Evolutionary conservation across 345 rosid genomes (phyloP).

Genomic region (Citrus australasica): DNA sequence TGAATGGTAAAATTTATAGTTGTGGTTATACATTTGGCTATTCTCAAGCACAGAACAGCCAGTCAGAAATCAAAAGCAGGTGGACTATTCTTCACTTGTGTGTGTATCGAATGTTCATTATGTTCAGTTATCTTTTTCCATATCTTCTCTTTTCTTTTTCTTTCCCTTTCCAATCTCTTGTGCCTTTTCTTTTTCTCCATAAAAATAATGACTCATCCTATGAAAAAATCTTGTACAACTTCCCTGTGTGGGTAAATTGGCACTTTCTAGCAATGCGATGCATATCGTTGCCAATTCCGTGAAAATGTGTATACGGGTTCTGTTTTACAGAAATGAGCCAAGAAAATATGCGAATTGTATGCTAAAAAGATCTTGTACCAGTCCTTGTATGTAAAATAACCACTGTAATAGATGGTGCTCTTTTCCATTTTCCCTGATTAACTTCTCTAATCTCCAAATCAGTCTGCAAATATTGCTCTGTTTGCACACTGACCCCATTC

Average conservation of each 20-base stretch:
- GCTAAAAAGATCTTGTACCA: neutral
- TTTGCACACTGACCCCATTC: no score
- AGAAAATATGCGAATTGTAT: neutral
- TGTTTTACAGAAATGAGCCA: neutral
- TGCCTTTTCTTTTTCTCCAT: neutral
- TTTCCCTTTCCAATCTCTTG: neutral
- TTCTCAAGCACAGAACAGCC: constrained; percentile 9
- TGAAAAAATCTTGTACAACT: constrained; percentile 11
- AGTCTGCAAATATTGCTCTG: no score
- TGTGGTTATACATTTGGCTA: constrained; percentile 4
- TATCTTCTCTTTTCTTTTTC: neutral
- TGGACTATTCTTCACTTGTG: constrained; percentile 17
- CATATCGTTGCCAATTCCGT: constrained; percentile 5
- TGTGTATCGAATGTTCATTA: constrained; percentile 1
- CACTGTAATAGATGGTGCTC: neutral
- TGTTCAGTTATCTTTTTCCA: neutral
- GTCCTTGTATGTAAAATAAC: neutral
- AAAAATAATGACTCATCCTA: neutral
- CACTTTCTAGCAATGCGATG: constrained; percentile 3
- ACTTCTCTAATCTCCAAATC: neutral
- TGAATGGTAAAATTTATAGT: neutral
- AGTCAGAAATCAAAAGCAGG: constrained; percentile 7
- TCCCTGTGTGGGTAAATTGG: constrained; percentile 16
- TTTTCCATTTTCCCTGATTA: neutral
- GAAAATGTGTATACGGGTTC: neutral